Evolutionary conservation across 2,329 filamentous ascomycete genomes (phyloP), one percentile per base, ranked within the genome.

Genomic region (Pseudonectria buxi): DNA sequence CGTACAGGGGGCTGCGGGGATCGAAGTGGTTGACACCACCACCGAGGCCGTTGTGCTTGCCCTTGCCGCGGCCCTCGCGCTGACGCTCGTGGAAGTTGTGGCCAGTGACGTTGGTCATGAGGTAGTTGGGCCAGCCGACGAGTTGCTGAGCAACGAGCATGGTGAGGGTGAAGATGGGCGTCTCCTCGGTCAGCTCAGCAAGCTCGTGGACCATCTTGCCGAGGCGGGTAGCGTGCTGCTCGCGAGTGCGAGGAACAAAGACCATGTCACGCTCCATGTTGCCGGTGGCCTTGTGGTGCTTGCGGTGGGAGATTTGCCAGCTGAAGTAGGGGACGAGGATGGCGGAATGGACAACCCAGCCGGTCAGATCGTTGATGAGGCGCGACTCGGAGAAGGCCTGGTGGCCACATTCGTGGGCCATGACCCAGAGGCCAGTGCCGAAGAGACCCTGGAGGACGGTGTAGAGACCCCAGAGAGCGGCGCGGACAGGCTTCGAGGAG

Each of bases 211-310:
- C 70, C 39, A 89, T 54, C 54, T 74, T 76, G 55, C 88, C 86
- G 41, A 90, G 62, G 40, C 83, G 82, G 42, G 72, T 74, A 47
- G 88, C 86, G 56, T 85, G 89, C 59, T 84, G 68, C 49, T 92
- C 79, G 40, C 89, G 82, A 37, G 88, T 95, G 67, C 86, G 86
- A 41, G 92, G 92, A n/a, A 96, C 74, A 61, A 95, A 96, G 45
- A 96, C 92, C 92, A 98, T 98, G 67, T 98, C 92, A 51, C 90
- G 86, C 68, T 94, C 88, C 68, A 98, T 81, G 74, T 98, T 79
- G 54, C 89, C 92, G 26, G 92, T 98, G 46, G 89, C 88, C 77
- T 96, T 96, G 84, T 98, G 92, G 73, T 98, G 92, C 79, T 95
- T 95, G 71, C 87, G 85, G 71, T 98, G 92, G 49, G 88, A 95